Conservation (phyloP, 169 alveolate genomes). For the Plasmodium vivax region DNA sequence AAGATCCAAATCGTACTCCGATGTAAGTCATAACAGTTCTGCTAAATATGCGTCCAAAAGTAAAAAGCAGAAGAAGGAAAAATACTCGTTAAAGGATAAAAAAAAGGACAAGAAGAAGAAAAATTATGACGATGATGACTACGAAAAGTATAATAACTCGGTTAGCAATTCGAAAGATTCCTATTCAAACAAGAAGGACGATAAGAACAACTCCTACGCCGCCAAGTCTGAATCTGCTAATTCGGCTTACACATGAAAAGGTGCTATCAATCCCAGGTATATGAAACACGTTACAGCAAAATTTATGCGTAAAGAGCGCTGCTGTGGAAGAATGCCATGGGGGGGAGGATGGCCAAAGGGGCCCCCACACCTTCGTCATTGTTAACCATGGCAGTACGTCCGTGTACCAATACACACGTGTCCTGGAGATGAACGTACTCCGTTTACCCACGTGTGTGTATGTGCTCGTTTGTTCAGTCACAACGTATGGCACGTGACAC, state of each 20-base stretch:
- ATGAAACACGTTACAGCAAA: background rate
- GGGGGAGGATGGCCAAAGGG: background rate
- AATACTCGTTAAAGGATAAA: slow-evolving; percentile 26
- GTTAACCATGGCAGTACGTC: background rate
- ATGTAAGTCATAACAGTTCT: slow-evolving; percentile 15
- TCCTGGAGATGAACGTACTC: background rate
- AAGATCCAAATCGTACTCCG: slow-evolving; percentile 18
- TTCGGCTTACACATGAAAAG: background rate
- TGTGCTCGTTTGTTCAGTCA: background rate
- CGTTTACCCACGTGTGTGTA: background rate
- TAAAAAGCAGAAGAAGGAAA: slow-evolving; percentile 33
- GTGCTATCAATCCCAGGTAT: background rate
- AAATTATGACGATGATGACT: slow-evolving; percentile 10
- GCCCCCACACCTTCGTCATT: background rate
- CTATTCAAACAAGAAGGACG: background rate
- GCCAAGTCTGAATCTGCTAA: slow-evolving; percentile 16
- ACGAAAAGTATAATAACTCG: slow-evolving; percentile 3
- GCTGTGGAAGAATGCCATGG: background rate
- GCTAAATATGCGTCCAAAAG: slow-evolving; percentile 22
- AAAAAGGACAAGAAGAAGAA: slow-evolving; percentile 20
- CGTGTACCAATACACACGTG: background rate
- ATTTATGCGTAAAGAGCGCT: background rate
- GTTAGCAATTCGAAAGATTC: slow-evolving; percentile 16
- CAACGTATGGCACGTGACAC: background rate
- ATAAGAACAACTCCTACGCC: slow-evolving; percentile 12